phyloP scores from a whole-genome alignment of 345 rosid genomes.

The Psidium friedrichsthalianum region DNA sequence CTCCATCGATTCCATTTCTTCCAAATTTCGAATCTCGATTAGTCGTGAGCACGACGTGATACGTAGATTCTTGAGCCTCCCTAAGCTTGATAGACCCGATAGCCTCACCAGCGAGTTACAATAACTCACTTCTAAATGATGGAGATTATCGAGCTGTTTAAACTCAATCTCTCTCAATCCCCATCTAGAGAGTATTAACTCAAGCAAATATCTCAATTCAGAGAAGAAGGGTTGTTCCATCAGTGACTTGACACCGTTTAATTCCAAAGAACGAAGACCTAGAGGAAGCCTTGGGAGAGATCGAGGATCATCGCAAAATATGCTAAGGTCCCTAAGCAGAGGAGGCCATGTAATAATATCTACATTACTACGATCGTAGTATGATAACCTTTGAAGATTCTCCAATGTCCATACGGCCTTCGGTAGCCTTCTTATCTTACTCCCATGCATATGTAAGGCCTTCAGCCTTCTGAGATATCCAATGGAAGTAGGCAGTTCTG shows the following conservation, averaged over 20 bases:
- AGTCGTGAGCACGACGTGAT: background rate
- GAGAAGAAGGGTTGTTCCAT: background rate
- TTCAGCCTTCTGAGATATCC: background rate
- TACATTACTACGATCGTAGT: fast-evolving
- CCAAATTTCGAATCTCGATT: background rate
- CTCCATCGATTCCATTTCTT: background rate
- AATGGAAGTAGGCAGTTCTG: background rate
- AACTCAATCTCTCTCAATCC: background rate
- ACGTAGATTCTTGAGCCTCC: background rate
- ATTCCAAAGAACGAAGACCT: background rate
- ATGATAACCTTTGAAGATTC: background rate
- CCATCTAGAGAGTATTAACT: background rate
- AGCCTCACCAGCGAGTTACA: background rate
- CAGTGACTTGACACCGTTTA: background rate
- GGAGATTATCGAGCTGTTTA: background rate
- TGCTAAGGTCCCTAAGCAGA: fast-evolving
- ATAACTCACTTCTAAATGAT: fast-evolving
- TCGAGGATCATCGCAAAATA: background rate
- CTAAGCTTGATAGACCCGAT: background rate
- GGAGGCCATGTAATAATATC: background rate
- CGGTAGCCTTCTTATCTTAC: background rate
- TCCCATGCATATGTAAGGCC: fast-evolving
- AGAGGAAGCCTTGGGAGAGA: background rate
- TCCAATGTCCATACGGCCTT: background rate
- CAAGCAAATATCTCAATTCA: background rate